Evolutionary conservation across 192 early-diverging fungal genomes (phyloP).

Genomic region (Funneliformis mosseae): DNA sequence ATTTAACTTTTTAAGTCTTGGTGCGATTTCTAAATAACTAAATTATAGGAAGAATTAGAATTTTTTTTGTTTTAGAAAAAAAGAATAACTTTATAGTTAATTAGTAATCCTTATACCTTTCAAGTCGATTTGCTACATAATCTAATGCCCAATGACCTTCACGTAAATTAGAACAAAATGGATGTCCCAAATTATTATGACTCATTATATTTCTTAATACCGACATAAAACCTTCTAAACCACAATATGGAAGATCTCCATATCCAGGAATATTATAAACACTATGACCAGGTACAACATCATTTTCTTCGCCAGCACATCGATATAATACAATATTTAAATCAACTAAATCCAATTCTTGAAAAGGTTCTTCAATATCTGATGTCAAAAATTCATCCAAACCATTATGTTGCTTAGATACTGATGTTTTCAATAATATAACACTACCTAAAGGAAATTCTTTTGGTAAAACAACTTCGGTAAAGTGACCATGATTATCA

Average conservation of each 20-base stretch:
- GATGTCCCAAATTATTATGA: conserved; percentile 90
- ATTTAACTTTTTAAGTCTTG: conserved; percentile 43
- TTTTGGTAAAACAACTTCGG: conserved; percentile 61
- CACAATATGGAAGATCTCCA: conserved; percentile 84
- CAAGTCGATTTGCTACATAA: conserved; percentile 77
- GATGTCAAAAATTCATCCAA: conserved; percentile 62
- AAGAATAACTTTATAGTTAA: neutral
- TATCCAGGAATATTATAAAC: conserved; percentile 88
- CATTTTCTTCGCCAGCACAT: conserved; percentile 85
- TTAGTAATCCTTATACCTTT: conserved; percentile 46
- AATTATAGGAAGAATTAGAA: too few relatives aligned
- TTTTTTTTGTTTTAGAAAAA: too few relatives aligned
- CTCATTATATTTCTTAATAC: conserved; percentile 77
- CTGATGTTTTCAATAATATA: conserved; percentile 64
- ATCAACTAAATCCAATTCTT: conserved; percentile 63
- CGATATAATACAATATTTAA: conserved; percentile 88
- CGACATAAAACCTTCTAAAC: conserved; percentile 90
- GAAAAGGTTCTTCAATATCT: conserved; percentile 66
- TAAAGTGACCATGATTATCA: conserved; percentile 60
- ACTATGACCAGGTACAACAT: conserved; percentile 73
- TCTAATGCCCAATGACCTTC: conserved; percentile 91
- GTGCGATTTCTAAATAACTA: conserved; percentile 41
- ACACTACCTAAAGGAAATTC: conserved; percentile 88
- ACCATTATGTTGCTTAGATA: conserved; percentile 54
- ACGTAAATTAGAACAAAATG: conserved; percentile 87